phyloP scores from a whole-genome alignment of 805 yeast species.

The Zygoascus ofunaensis region DNA sequence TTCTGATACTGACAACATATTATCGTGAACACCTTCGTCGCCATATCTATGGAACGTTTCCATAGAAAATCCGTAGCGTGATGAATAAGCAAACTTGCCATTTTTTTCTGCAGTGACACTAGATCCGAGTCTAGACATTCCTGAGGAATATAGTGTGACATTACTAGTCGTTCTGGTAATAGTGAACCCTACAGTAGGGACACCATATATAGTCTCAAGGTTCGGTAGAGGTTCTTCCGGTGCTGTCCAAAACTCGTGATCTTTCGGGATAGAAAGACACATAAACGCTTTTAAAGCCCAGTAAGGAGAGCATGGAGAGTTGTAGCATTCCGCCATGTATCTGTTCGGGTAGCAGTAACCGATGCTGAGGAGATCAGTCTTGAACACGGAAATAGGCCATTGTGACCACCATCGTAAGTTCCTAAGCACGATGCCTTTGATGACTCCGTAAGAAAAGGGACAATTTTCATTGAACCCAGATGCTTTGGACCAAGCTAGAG shows the following conservation, averaged over 20 bases:
- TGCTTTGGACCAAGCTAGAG: slow-evolving; percentile 15
- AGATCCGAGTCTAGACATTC: slow-evolving; percentile 8
- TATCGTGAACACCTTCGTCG: slow-evolving; percentile 14
- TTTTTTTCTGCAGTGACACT: slow-evolving; percentile 17
- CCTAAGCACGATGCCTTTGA: slow-evolving; percentile 17
- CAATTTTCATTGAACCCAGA: background rate
- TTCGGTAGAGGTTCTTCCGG: slow-evolving; percentile 10
- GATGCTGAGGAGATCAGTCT: slow-evolving; percentile 17
- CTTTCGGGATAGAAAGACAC: slow-evolving; percentile 16
- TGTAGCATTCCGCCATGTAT: slow-evolving; percentile 20
- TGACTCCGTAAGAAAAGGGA: slow-evolving; percentile 17
- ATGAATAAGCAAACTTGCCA: slow-evolving; percentile 21
- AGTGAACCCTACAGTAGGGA: slow-evolving; percentile 13
- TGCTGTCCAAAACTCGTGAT: slow-evolving; percentile 19
- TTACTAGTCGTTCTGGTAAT: slow-evolving; percentile 6
- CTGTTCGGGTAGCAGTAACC: slow-evolving; percentile 22
- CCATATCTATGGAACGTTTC: slow-evolving; percentile 8
- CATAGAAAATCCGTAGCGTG: slow-evolving; percentile 18
- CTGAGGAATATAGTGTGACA: slow-evolving; percentile 9
- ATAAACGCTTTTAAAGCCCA: slow-evolving; percentile 21
- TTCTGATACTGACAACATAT: slow-evolving; percentile 15
- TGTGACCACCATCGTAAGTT: slow-evolving; percentile 21
- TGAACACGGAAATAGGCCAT: slow-evolving; percentile 17
- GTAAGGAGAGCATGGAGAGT: slow-evolving; percentile 21
- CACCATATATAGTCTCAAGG: background rate